Evolutionary conservation across 2,329 filamentous ascomycete species (phyloP), one percentile per base, ranked within the genome.

Genomic region (Thelonectria olida): DNA sequence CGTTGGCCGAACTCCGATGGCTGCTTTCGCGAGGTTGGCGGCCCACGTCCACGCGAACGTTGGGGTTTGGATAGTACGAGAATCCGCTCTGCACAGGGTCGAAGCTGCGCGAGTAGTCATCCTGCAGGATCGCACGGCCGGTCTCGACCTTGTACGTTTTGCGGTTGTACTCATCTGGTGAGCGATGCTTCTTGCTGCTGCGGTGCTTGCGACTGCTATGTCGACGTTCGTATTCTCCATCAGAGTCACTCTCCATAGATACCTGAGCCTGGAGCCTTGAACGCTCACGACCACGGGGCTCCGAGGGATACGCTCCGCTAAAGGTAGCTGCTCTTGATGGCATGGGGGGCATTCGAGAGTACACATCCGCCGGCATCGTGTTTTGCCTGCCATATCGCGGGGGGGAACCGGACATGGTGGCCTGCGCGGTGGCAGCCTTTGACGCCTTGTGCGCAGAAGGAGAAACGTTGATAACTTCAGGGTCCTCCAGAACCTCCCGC

Each of bases 201-300:
- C 77, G 76, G 25, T 78, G 74, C 65, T 77, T 78, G 55, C 73
- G 69, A 7, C 73, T 68, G 7, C 65, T 65, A 8, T 65, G 60
- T 5, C 67, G 67, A 17, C 70, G 71, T 9, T 74, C 73, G 19
- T 76, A 72, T 1, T 73, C 71, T 2, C 78, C 78, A 12, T 79
- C 76, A 0, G 71, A 73, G 5, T 80, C 78, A 4, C 63, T 72
- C 4, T 78, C 73, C 3, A 74, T 74, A 9, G 71, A 66, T 13
- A 73, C 69, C 60, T 81, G 79, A 6, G 78, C 27, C 7, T 79
- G 74, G 66, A 74, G 65, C 44, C 74, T 75, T 10, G 76, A 78
- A 15, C 79, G 78, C 27, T 69, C 69, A 23, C 79, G 79, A 7
- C 79, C 79, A 5, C 78, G 77, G 6, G 70, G 63, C 9, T 74